Evolutionary conservation across 73 alveolate species (phyloP).

Genomic region (Paramecium caudatum): DNA sequence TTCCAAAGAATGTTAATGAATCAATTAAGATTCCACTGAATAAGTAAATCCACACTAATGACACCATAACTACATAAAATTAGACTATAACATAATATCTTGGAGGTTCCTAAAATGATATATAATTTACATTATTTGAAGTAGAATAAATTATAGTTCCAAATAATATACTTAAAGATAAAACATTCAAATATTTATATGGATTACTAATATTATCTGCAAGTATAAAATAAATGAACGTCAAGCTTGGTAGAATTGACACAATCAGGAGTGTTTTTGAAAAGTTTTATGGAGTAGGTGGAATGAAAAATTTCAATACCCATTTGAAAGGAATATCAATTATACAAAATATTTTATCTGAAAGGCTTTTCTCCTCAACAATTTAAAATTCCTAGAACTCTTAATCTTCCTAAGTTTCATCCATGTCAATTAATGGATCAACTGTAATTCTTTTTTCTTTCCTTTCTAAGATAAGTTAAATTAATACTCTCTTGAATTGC

Average conservation of each 20-base stretch:
- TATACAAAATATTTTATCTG: slow-evolving; percentile 12
- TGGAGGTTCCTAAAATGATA: background rate
- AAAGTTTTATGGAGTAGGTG: slow-evolving; percentile 1
- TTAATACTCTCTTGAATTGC: background rate
- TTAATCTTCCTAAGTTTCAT: background rate
- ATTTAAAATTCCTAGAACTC: background rate
- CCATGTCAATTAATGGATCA: background rate
- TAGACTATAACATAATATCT: background rate
- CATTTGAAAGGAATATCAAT: slow-evolving; percentile 11
- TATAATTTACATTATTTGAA: background rate
- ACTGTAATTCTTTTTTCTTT: background rate
- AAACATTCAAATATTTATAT: background rate
- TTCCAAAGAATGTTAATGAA: slow-evolving; percentile 34
- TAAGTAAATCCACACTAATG: slow-evolving; percentile 37
- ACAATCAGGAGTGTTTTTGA: background rate
- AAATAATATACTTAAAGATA: background rate
- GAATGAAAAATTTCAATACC: slow-evolving; percentile 30
- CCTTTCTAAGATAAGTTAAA: background rate
- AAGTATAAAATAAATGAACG: background rate
- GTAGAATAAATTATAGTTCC: background rate
- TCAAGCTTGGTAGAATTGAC: background rate
- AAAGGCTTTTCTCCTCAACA: background rate
- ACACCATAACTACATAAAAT: background rate
- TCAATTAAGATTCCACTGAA: slow-evolving; percentile 34
- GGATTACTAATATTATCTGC: background rate